Evolutionary conservation across 257 asterid species (phyloP).

Genomic region (Solanum chiquidenum): DNA sequence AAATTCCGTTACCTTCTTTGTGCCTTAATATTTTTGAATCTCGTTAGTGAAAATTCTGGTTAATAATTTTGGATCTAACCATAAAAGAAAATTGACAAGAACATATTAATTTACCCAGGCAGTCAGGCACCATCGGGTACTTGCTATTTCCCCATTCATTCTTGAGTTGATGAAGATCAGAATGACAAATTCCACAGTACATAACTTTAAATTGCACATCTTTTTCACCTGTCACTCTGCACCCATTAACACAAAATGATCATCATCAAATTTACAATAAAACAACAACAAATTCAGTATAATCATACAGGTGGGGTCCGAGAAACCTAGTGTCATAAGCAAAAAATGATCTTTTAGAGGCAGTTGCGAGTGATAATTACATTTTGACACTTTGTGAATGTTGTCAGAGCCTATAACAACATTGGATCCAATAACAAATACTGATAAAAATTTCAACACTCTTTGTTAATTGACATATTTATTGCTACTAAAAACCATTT

Average conservation of each 20-base stretch:
- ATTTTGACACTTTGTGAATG: no score
- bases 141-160: slow-evolving; percentile 39
- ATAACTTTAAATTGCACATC: slow-evolving; percentile 43
- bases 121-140: slow-evolving; percentile 41
- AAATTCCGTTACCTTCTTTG: neutral
- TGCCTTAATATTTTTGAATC: neutral
- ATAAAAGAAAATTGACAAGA: neutral
- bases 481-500: no score
- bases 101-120: slow-evolving; percentile 16
- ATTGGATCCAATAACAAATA: no score
- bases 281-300: no score
- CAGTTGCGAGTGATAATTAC: no score
- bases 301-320: neutral
- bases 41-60: neutral
- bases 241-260: neutral
- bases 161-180: slow-evolving; percentile 39
- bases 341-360: no score
- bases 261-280: neutral
- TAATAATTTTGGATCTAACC: neutral
- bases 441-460: no score
- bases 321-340: no score
- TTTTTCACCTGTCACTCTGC: slow-evolving; percentile 28
- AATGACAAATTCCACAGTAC: slow-evolving; percentile 44
- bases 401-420: no score
- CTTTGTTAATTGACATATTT: no score